Evolutionary conservation across 176 grass and related monocot species (phyloP).

Genomic region (Luzula sylvatica): DNA sequence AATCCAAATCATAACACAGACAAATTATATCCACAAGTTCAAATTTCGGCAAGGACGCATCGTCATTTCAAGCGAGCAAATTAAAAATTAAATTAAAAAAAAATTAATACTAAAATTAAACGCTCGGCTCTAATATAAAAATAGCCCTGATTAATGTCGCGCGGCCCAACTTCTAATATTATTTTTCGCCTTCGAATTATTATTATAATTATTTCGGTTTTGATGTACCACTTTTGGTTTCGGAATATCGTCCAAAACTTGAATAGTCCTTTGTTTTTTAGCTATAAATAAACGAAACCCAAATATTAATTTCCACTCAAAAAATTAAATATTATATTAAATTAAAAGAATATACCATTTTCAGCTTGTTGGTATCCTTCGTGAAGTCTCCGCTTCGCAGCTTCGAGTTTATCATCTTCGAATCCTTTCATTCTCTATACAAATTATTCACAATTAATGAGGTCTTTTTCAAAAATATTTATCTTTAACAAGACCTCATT

Average conservation of each 20-base stretch:
- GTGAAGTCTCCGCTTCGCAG: conserved; percentile 74
- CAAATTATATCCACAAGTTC: conserved; percentile 11
- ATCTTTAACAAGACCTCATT: conserved; percentile 27
- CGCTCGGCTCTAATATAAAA: conserved; percentile 11
- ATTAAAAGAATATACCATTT: conserved; percentile 48
- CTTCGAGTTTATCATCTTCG: conserved; percentile 54
- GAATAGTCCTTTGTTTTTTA: conserved; percentile 76
- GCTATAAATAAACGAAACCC: conserved; percentile 35
- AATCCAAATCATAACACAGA: conserved; percentile 21
- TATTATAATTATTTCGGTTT: conserved; percentile 15
- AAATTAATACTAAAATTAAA: neutral
- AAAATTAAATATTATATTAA: conserved; percentile 3
- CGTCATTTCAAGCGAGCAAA: conserved; percentile 19
- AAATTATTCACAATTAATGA: conserved; percentile 31
- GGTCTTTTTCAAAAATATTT: conserved; percentile 23
- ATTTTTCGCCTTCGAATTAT: conserved; percentile 24
- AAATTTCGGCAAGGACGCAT: neutral
- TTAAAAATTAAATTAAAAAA: neutral
- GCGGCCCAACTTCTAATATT: conserved; percentile 25
- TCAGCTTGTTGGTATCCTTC: conserved; percentile 83
- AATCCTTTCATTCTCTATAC: conserved; percentile 34
- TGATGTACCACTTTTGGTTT: conserved; percentile 43
- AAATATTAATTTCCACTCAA: conserved; percentile 3
- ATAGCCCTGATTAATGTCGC: conserved; percentile 14
- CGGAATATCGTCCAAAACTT: conserved; percentile 75